These are phyloP conservation scores for Croton setiger DNA, from an alignment of 441 rosid species.

Conservation along the genomic window DNA sequence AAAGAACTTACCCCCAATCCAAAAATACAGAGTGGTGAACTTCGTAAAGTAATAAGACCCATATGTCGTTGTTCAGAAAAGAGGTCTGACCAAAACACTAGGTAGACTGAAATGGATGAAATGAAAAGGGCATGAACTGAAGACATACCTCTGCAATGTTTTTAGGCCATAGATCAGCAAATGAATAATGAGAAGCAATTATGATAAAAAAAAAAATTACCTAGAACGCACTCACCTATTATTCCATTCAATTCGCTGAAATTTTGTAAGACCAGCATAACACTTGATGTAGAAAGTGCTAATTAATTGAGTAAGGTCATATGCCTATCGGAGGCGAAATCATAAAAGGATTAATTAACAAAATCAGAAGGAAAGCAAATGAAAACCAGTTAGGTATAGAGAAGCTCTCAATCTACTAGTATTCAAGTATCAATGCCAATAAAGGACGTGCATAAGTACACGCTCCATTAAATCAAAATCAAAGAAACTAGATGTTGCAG, in stretches of 20 bases:
- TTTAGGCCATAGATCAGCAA: background rate
- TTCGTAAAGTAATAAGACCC: slow-evolving; percentile 26
- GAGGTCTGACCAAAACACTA: slow-evolving; percentile 38
- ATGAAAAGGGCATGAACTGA: slow-evolving; percentile 36
- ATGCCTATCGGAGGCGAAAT: slow-evolving; percentile 28
- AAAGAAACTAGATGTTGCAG: background rate
- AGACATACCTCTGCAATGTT: slow-evolving; percentile 46
- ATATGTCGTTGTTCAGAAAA: slow-evolving; percentile 25
- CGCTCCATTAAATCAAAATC: background rate
- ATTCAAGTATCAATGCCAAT: slow-evolving; percentile 29
- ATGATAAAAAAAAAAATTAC: background rate
- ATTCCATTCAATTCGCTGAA: slow-evolving; percentile 46
- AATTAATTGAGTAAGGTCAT: slow-evolving; percentile 39
- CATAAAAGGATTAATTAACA: slow-evolving; percentile 31
- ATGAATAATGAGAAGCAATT: background rate
- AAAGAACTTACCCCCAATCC: slow-evolving; percentile 31
- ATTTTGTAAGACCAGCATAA: slow-evolving; percentile 37
- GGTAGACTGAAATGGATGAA: slow-evolving; percentile 31
- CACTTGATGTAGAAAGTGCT: slow-evolving; percentile 41
- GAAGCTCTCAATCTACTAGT: slow-evolving; percentile 8
- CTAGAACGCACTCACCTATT: slow-evolving; percentile 32
- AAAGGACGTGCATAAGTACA: slow-evolving; percentile 15
- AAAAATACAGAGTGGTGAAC: slow-evolving; percentile 30
- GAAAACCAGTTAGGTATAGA: background rate
- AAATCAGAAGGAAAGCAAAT: slow-evolving; percentile 28